Percentiles rank a stretch among this genome's conserved stretches.
phyloP scores from a whole-genome alignment of 495 filamentous ascomycete genomes.

The Penicillium parvum region DNA sequence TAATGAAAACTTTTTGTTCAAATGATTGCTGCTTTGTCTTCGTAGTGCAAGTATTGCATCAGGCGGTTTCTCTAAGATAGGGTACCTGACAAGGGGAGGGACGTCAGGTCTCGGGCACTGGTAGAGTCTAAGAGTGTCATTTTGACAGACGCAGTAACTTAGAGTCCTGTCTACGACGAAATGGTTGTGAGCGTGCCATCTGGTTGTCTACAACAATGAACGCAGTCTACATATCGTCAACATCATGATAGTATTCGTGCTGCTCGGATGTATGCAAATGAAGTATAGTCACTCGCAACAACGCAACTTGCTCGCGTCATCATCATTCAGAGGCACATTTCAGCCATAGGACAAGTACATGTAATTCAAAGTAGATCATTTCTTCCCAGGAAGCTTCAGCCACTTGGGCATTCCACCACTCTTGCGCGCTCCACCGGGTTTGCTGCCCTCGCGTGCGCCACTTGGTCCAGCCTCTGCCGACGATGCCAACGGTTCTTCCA shows the following conservation, averaged over 20 bases:
- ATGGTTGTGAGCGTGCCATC: neutral
- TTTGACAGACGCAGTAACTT: no score
- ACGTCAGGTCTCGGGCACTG: no score
- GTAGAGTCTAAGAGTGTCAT: no score
- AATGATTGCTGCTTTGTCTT: constrained; percentile 10
- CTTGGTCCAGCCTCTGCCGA: constrained; percentile 26
- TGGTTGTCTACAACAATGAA: neutral
- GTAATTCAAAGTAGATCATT: constrained; percentile 24
- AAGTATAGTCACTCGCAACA: neutral
- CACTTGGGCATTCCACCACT: constrained; percentile 58
- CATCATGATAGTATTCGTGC: neutral
- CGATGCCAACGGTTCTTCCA: constrained; percentile 40
- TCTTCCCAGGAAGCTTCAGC: constrained; percentile 62
- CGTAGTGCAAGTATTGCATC: no score
- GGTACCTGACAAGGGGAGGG: no score
- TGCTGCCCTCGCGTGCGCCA: constrained; percentile 36
- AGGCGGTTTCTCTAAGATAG: no score
- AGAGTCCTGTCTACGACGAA: no score
- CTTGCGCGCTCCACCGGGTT: constrained; percentile 41
- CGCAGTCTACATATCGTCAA: neutral
- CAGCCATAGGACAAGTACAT: constrained; percentile 5
- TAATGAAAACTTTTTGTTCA: constrained; percentile 33
- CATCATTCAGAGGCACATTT: constrained; percentile 3
- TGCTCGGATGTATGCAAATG: neutral
- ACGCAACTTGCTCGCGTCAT: constrained; percentile 1